Conservation (phyloP, 1,284 basidiomycete species). For the Coniophora puteana region DNA sequence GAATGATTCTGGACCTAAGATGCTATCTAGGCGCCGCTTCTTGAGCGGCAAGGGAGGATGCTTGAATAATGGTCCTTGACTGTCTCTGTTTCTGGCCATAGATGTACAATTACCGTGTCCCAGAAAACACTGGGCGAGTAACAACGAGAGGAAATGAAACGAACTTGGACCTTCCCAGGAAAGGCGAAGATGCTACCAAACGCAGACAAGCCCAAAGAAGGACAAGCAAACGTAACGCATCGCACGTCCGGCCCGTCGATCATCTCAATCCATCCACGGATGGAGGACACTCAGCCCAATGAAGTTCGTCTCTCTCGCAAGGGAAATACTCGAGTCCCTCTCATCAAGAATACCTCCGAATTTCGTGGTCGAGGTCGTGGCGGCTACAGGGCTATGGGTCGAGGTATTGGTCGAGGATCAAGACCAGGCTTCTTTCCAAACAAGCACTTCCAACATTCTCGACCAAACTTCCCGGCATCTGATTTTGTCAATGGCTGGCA, state of each 20-base stretch:
- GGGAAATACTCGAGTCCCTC: conserved; percentile 29
- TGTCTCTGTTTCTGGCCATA: too few relatives aligned
- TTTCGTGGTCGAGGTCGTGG: conserved; percentile 5
- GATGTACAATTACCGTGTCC: too few relatives aligned
- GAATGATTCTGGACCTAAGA: too few relatives aligned
- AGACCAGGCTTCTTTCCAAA: background rate
- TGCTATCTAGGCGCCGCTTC: too few relatives aligned
- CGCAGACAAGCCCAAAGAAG: conserved; percentile 16
- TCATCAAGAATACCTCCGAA: conserved; percentile 19
- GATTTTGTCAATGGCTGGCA: background rate
- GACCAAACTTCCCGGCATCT: background rate
- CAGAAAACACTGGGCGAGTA: too few relatives aligned
- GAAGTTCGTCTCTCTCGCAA: conserved; percentile 35
- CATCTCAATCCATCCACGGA: background rate
- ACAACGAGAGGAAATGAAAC: too few relatives aligned
- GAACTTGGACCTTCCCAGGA: conserved; percentile 4
- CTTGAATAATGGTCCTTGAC: too few relatives aligned
- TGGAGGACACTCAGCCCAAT: conserved; percentile 43
- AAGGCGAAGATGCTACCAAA: conserved; percentile 2
- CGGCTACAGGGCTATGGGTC: background rate
- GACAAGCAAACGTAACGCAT: background rate
- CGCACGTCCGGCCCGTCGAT: background rate
- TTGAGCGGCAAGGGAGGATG: too few relatives aligned
- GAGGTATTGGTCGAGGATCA: conserved; percentile 7
- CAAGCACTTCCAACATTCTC: background rate